These are phyloP conservation scores for Fraxinus americana DNA, from an alignment of 257 asterid species.

Conservation along the genomic window DNA sequence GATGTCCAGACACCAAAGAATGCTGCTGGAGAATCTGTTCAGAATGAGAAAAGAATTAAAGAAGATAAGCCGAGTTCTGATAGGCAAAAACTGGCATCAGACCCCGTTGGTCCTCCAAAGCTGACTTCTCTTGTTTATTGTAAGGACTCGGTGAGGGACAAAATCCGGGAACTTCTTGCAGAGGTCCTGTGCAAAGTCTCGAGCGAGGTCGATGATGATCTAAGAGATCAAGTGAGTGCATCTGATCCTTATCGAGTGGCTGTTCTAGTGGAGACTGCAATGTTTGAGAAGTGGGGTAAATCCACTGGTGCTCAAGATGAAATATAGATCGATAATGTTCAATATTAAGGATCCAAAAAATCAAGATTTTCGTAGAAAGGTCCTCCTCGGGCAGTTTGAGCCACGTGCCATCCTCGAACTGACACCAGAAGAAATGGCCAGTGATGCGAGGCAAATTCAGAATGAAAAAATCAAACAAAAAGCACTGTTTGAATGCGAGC, in stretches of 20 bases:
- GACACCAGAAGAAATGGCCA: slow-evolving; percentile 88
- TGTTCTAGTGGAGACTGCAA: slow-evolving; percentile 51
- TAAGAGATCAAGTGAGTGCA: slow-evolving; percentile 42
- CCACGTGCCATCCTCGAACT: slow-evolving; percentile 49
- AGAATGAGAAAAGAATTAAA: slow-evolving; percentile 42
- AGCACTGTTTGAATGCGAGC: slow-evolving; percentile 73
- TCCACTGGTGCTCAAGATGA: slow-evolving; percentile 58
- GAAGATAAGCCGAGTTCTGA: slow-evolving; percentile 48
- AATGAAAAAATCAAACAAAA: slow-evolving; percentile 76
- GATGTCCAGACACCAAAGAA: slow-evolving; percentile 30
- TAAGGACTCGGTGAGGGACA: slow-evolving; percentile 61
- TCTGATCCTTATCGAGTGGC: slow-evolving; percentile 81
- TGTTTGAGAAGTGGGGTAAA: slow-evolving; percentile 66
- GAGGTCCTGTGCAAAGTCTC: slow-evolving; percentile 58
- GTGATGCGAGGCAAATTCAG: slow-evolving; percentile 71
- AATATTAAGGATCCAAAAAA: slow-evolving; percentile 57
- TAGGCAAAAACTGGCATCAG: slow-evolving; percentile 26
- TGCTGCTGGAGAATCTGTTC: slow-evolving; percentile 29
- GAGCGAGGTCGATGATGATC: slow-evolving; percentile 40
- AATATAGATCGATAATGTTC: slow-evolving; percentile 60
- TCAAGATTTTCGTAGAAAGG: slow-evolving; percentile 74
- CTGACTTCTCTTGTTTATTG: slow-evolving; percentile 55
- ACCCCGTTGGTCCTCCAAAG: slow-evolving; percentile 44
- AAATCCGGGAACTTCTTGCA: slow-evolving; percentile 52
- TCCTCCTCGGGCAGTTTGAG: slow-evolving; percentile 61